A percentile compares a stretch with the other conserved stretches of the same genome.
Conservation (phyloP, 2,329 filamentous ascomycete species). For the Ophiostoma ulmi region DNA sequence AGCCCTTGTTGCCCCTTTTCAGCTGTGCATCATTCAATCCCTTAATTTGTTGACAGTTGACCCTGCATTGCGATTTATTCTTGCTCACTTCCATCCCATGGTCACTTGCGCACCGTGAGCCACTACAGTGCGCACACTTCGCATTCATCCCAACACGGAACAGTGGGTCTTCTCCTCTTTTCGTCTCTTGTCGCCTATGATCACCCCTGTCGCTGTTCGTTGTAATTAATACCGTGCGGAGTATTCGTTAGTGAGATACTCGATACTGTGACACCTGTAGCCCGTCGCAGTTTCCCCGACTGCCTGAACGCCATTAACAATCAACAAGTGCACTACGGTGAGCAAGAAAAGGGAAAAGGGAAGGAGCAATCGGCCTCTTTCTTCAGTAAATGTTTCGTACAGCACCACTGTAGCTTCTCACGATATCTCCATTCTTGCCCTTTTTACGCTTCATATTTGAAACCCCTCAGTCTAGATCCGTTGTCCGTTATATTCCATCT, state of each 20-base stretch:
- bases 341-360: background rate
- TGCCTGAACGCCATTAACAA: constrained; percentile 3
- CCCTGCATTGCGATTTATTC: too few species aligned
- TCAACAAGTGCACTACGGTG: background rate
- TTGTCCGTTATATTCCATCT: background rate
- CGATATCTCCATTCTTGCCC: background rate
- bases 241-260: background rate
- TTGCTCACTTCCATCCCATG: too few species aligned
- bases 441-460: background rate
- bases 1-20: too few species aligned
- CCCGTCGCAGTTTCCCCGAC: constrained; percentile 7
- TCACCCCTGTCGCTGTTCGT: background rate
- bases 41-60: too few species aligned
- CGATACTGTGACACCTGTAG: background rate
- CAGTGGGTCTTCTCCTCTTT: constrained; percentile 3
- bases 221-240: background rate
- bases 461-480: background rate
- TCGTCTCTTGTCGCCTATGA: background rate
- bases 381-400: background rate
- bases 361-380: constrained; percentile 1
- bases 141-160: background rate
- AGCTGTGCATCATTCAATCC: too few species aligned
- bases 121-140: background rate
- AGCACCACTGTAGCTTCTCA: background rate
- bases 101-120: background rate